Evolutionary conservation across 192 early-diverging fungal genomes (phyloP).

Genomic region (Backusella circina): DNA sequence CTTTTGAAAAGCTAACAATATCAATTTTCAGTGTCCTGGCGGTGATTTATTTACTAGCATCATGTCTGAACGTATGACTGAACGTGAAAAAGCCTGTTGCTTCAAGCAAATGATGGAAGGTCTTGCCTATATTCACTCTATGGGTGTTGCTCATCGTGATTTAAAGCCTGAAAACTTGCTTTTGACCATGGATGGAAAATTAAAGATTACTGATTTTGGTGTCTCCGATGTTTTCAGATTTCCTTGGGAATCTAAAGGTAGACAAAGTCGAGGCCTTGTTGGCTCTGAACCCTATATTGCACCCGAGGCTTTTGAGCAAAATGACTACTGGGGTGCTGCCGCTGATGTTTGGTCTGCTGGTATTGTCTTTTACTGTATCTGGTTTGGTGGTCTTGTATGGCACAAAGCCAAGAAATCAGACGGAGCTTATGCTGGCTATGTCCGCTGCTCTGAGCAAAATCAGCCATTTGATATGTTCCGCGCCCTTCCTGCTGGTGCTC

Average conservation of each 20-base stretch:
- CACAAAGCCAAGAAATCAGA: slow-evolving; percentile 32
- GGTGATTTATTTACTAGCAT: slow-evolving; percentile 92
- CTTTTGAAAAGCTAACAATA: slow-evolving; percentile 39
- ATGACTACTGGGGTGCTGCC: slow-evolving; percentile 87
- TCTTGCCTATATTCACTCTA: slow-evolving; percentile 85
- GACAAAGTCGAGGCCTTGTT: slow-evolving; percentile 82
- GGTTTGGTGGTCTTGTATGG: slow-evolving; percentile 29
- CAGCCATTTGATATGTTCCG: slow-evolving; percentile 23
- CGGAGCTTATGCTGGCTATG: slow-evolving; percentile 17
- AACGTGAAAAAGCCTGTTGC: slow-evolving; percentile 82
- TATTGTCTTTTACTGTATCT: slow-evolving; percentile 60
- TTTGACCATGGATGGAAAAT: slow-evolving; percentile 67
- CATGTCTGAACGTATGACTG: slow-evolving; percentile 70
- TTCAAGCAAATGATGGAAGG: slow-evolving; percentile 93
- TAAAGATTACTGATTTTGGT: slow-evolving; percentile 99
- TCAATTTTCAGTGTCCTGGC: slow-evolving; percentile 60
- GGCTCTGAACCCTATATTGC: slow-evolving; percentile 98
- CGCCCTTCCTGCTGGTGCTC: slow-evolving; percentile 5
- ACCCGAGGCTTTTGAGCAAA: slow-evolving; percentile 78
- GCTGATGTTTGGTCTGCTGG: slow-evolving; percentile 96
- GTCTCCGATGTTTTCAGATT: slow-evolving; percentile 93
- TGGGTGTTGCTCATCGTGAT: slow-evolving; percentile 93
- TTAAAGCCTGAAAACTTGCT: slow-evolving; percentile 88
- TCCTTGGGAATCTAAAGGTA: slow-evolving; percentile 72
- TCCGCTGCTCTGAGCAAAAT: slow-evolving; percentile 42